These are phyloP conservation scores for Salvia hispanica DNA, from an alignment of 257 asterid genomes.

Conservation along the genomic window DNA sequence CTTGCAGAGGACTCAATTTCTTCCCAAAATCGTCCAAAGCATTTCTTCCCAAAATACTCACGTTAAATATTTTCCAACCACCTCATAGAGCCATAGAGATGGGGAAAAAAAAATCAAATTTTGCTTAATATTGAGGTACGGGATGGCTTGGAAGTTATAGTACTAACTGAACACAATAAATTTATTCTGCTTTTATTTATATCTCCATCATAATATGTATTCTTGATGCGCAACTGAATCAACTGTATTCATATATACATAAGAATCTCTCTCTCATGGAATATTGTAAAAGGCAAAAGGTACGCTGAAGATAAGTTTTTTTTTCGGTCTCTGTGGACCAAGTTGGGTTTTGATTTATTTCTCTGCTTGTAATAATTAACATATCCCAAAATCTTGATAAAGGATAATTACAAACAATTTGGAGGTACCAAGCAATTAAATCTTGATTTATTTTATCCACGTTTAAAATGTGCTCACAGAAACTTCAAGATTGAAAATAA, in stretches of 20 bases:
- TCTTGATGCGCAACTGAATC: conserved; percentile 24
- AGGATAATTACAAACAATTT: not conserved
- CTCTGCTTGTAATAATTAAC: not conserved
- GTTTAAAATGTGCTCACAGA: too few relatives aligned
- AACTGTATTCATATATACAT: conserved; percentile 1
- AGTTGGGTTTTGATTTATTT: conserved; percentile 5
- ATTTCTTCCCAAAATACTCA: not conserved
- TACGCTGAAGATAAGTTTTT: conserved; percentile 20
- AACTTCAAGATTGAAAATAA: too few relatives aligned
- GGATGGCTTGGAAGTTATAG: not conserved
- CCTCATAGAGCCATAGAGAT: not conserved
- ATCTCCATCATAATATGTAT: conserved; percentile 22
- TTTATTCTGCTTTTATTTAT: not conserved
- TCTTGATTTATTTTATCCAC: too few relatives aligned
- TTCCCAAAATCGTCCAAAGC: conserved; percentile 11
- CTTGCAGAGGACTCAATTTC: conserved; percentile 18
- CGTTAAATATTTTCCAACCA: not conserved
- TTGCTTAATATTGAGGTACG: not conserved
- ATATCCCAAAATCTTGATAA: not conserved
- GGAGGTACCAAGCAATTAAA: not conserved
- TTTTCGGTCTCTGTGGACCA: conserved; percentile 16
- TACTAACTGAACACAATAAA: not conserved
- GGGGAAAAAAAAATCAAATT: too few relatives aligned
- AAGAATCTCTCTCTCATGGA: conserved; percentile 25
- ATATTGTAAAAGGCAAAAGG: conserved; percentile 15